phyloP scores from a whole-genome alignment of 768 basidiomycete species.

The Xerocomellus amylosporus region DNA sequence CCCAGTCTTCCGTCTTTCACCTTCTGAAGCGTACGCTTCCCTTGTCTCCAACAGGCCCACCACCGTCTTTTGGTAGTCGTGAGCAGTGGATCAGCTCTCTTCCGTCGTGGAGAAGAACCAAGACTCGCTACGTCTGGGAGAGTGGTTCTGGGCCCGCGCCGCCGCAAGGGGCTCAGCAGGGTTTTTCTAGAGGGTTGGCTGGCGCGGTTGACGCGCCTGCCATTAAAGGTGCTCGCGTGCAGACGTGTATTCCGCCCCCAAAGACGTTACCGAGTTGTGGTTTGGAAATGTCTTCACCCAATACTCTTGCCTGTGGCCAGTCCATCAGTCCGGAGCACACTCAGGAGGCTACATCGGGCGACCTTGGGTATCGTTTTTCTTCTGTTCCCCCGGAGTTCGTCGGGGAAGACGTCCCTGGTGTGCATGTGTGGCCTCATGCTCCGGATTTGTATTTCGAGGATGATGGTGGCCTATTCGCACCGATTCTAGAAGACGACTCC shows the following conservation, averaged over 20 bases:
- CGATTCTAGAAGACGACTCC: constrained; percentile 63
- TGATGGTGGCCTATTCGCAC: constrained; percentile 47
- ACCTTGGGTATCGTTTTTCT: background rate
- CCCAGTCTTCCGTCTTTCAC: constrained; percentile 47
- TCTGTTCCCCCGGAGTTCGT: constrained; percentile 13
- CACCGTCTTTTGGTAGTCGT: constrained; percentile 61
- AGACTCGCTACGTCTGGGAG: constrained; percentile 66
- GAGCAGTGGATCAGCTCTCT: constrained; percentile 74
- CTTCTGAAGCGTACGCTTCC: constrained; percentile 58
- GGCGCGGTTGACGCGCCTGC: constrained; percentile 72
- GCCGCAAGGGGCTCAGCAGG: constrained; percentile 38
- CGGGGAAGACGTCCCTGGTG: background rate
- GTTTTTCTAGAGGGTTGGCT: constrained; percentile 74
- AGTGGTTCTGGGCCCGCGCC: constrained; percentile 36
- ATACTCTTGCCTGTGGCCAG: constrained; percentile 33
- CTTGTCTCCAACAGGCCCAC: constrained; percentile 56
- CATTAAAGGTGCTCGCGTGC: constrained; percentile 83
- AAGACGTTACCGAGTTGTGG: constrained; percentile 19
- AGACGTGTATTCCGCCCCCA: constrained; percentile 83
- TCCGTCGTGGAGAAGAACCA: constrained; percentile 68
- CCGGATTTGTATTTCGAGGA: constrained; percentile 24
- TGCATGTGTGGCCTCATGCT: constrained; percentile 18
- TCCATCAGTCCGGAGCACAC: background rate
- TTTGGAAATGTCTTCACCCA: constrained; percentile 14
- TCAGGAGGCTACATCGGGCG: background rate